Evolutionary conservation across 139 green algal species (phyloP), one percentile per base, ranked within the genome.

Genomic region (Picochlorum sp.): DNA sequence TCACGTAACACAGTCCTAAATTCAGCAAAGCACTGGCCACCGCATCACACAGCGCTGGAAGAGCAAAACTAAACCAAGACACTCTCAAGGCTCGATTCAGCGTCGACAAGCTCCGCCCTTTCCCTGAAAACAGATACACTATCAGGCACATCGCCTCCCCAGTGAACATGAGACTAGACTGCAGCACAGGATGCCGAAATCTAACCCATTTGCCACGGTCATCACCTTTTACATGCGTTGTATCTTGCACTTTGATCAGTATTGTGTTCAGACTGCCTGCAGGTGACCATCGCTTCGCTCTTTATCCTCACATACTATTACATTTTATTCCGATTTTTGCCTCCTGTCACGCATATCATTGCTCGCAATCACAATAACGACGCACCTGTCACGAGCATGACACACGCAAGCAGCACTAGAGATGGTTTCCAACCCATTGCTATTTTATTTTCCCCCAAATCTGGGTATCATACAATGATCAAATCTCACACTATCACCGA

Each of bases 1-100:
- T 89, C 7, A 85, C 93, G 77, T 86, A 91, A 68, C 80, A 86
- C 1, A 95, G 76, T 14, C 87, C 87, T 16, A 94, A 35, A 62
- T 94, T 94, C 20, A 95, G 75, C 55, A 91, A 54, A 0, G 81
- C 91, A 13, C 80, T 90, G 33, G 70, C 86, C 7, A 43, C 73
- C 9, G 81, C 78, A 56, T 95, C 87, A 57, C 84, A 93, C 2
- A 84, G 7, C 1, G 85, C 77, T 18, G 87, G 87, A 9, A 93
- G 52, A 7, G 62, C 63, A 45, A 94, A 92, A 12, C 58, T 50
- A 16, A 72, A 56, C 10, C 81, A 51, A n/a, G n/a, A n/a, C 20
- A 69, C 56, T 22, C 5, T 51, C 18, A 35, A 12, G 9, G 25
- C 25, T 55, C 47, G 18, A 10, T 1, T 22, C 37, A 2, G 32